Conservation (phyloP, 805 yeast genomes). For the Kazachstania bromeliacearum region DNA sequence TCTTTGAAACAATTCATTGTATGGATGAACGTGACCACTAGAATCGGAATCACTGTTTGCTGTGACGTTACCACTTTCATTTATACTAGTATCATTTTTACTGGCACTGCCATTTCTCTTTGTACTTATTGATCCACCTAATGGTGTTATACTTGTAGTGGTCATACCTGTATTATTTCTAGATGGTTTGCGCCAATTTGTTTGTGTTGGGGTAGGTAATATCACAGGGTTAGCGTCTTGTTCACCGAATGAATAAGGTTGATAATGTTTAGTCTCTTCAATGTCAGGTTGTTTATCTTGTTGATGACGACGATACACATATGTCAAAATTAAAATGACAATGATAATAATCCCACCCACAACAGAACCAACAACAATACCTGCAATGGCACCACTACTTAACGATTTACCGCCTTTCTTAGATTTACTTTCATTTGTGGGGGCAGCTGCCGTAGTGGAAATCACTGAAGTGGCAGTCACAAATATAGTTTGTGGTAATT, state of each 20-base stretch:
- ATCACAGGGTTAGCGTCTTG: conserved; percentile 23
- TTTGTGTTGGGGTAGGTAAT: conserved; percentile 10
- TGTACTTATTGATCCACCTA: not conserved
- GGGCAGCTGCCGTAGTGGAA: conserved; percentile 9
- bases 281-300: conserved; percentile 23
- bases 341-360: conserved; percentile 34
- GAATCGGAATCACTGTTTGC: not conserved
- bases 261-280: conserved; percentile 33
- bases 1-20: not conserved
- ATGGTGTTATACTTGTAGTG: too few relatives aligned
- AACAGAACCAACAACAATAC: conserved; percentile 46
- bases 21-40: not conserved
- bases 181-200: conserved; percentile 12
- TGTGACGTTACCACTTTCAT: not conserved
- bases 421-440: not conserved
- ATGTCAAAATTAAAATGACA: conserved; percentile 34
- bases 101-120: not conserved
- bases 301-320: conserved; percentile 34
- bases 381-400: conserved; percentile 47
- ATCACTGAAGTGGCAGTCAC: conserved; percentile 25
- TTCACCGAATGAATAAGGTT: conserved; percentile 30
- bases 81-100: not conserved
- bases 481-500: conserved; percentile 15
- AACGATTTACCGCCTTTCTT: conserved; percentile 5
- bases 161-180: conserved; percentile 6